Percentiles rank a stretch among this genome's conserved stretches.
Evolutionary conservation across 1,284 basidiomycete genomes (phyloP).

Genomic region (Marasmius fiardii): DNA sequence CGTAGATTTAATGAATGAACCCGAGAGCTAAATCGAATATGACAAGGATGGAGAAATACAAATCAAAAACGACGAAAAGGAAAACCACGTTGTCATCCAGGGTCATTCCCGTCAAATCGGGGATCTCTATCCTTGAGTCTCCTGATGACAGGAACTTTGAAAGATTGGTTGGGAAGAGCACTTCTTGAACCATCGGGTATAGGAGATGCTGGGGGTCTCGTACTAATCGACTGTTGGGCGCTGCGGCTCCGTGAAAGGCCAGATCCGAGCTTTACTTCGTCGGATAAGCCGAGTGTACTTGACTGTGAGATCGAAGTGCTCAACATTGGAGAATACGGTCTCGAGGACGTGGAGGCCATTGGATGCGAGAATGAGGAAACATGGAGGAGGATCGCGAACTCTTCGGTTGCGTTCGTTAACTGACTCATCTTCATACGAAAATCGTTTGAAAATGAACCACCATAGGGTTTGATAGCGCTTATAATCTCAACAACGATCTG

Average conservation of each 20-base stretch:
- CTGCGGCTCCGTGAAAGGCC: constrained; percentile 63
- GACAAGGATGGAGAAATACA: background rate
- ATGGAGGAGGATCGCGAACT: constrained; percentile 74
- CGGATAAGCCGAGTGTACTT: background rate
- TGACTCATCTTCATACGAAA: constrained; percentile 66
- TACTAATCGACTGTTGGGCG: constrained; percentile 42
- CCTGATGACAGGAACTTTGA: constrained; percentile 13
- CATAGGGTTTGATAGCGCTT: constrained; percentile 59
- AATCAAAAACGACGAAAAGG: background rate
- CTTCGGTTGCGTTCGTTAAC: constrained; percentile 74
- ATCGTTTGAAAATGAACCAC: constrained; percentile 48
- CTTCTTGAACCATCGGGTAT: constrained; percentile 40
- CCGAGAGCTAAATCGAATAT: constrained; percentile 2
- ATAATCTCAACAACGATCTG: constrained; percentile 70
- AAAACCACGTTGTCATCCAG: constrained; percentile 8
- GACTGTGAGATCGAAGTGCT: constrained; percentile 14
- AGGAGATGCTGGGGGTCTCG: constrained; percentile 34
- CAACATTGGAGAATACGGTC: constrained; percentile 59
- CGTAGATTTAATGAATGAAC: constrained; percentile 3
- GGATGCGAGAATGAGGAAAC: constrained; percentile 74
- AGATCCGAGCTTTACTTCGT: constrained; percentile 30
- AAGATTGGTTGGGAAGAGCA: constrained; percentile 11
- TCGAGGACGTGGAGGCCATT: constrained; percentile 40
- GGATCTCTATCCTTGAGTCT: constrained; percentile 11
- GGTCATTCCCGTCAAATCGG: constrained; percentile 9